Evolutionary conservation across 1,284 basidiomycete genomes (phyloP).

Genomic region (Ceratobasidium sp.): DNA sequence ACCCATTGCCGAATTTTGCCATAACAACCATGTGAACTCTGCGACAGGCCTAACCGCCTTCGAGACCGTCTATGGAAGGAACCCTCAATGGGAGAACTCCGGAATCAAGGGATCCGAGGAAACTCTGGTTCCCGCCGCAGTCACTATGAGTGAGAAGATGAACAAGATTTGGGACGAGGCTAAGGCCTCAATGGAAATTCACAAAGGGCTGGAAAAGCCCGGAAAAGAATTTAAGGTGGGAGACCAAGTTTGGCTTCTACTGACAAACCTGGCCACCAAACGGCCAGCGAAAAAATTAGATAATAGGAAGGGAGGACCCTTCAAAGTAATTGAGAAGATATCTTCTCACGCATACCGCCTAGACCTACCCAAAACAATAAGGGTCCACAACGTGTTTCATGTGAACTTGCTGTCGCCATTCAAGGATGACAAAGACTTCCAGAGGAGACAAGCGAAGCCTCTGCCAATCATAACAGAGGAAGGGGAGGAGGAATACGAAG

Average conservation of each 20-base stretch:
- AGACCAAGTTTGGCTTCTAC: neutral
- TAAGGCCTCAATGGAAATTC: neutral
- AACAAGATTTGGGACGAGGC: neutral
- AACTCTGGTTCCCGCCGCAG: neutral
- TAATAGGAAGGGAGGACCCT: neutral
- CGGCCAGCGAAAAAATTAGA: neutral
- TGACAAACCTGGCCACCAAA: neutral
- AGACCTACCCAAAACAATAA: neutral
- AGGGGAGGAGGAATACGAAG: neutral
- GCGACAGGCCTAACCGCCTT: slow-evolving; percentile 23
- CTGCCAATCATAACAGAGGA: neutral
- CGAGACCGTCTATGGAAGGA: slow-evolving; percentile 12
- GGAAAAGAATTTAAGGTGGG: neutral
- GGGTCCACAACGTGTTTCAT: neutral
- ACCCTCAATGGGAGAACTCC: neutral
- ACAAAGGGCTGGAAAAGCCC: neutral
- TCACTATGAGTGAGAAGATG: neutral
- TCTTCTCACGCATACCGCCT: neutral
- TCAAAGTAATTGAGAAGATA: neutral
- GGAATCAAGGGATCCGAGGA: neutral
- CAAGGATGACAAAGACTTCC: neutral
- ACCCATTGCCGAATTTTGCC: slow-evolving; percentile 15
- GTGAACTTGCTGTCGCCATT: neutral
- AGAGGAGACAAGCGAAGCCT: neutral
- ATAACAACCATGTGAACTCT: slow-evolving; percentile 31